These are phyloP conservation scores for Cutaneotrichosporon mucoides DNA, from an alignment of 1,284 basidiomycete genomes.

Conservation along the genomic window DNA sequence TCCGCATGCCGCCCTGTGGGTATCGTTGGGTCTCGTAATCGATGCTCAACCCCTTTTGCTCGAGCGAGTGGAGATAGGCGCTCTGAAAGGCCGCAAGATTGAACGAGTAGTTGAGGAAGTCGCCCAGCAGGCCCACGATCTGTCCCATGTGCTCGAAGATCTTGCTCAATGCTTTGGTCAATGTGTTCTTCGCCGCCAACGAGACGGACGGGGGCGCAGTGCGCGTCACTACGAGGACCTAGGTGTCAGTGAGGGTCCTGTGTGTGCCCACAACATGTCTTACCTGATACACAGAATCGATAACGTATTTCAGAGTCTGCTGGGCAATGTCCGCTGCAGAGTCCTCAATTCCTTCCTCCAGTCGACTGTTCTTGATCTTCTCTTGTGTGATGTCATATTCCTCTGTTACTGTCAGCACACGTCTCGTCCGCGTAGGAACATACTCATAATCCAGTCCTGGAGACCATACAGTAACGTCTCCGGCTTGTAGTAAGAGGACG, in stretches of 20 bases:
- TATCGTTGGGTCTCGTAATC: background rate
- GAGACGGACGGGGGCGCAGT: background rate
- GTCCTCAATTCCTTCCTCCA: background rate
- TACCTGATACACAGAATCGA: background rate
- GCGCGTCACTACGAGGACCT: background rate
- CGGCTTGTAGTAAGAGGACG: conserved; percentile 60
- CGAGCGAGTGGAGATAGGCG: background rate
- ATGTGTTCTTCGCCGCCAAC: background rate
- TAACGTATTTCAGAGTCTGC: background rate
- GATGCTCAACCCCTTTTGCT: background rate
- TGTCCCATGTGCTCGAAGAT: background rate
- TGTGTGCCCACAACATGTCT: too few relatives aligned
- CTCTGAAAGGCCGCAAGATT: background rate
- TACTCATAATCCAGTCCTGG: conserved; percentile 78
- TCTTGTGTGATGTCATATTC: too few relatives aligned
- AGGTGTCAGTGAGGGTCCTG: too few relatives aligned
- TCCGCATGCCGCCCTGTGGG: background rate
- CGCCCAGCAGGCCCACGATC: background rate
- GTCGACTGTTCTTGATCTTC: too few relatives aligned
- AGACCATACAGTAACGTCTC: conserved; percentile 75
- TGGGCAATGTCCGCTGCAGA: background rate
- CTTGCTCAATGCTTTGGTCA: background rate
- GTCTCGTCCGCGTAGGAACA: conserved; percentile 45
- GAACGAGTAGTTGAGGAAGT: background rate
- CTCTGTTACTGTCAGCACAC: too few relatives aligned